These are phyloP conservation scores for Triticum aestivum DNA, from an alignment of 176 grass and related monocot species.

Conservation along the genomic window IWGSC_CS_RefSeq_v2.1 NC_057796.1:322497749-322498248, in stretches of 20 bases:
- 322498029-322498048: constrained; percentile 1
- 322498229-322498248: constrained; percentile 49
- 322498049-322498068: neutral
- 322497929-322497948: constrained; percentile 33
- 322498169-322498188: constrained; percentile 85
- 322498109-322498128: constrained; percentile 78
- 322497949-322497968: constrained; percentile 48
- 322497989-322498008: neutral
- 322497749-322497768: neutral
- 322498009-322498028: constrained; percentile 61
- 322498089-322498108: constrained; percentile 30
- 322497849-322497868: neutral
- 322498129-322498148: constrained; percentile 86
- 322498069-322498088: neutral
- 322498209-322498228: constrained; percentile 92
- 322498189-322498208: constrained; percentile 87
- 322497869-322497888: neutral
- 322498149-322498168: constrained; percentile 77
- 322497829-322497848: constrained; percentile 38
- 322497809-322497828: neutral
- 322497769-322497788: too few species aligned
- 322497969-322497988: neutral
- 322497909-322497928: constrained; percentile 4
- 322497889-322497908: constrained; percentile 5
- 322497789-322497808: neutral